Base-by-base conservation (phyloP, 1,139 yeast genomes). In the Yamadazyma friedrichii region DNA sequence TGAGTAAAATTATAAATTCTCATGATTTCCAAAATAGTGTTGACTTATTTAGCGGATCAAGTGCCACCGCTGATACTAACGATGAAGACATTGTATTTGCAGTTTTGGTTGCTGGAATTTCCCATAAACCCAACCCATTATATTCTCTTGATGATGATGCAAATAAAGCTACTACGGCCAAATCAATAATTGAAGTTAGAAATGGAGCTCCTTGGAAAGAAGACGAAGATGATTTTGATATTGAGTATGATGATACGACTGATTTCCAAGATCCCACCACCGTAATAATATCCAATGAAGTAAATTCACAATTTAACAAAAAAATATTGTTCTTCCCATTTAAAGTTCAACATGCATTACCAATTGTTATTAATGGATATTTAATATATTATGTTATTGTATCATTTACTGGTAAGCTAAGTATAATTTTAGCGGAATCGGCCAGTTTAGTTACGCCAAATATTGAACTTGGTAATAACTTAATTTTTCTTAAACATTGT, bases 331-430 rank as follows among this genome's bases (percentile, higher is more conserved):
- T 61, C 44, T 71, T 65, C 43, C 77, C 77, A 1, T 70, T 48
- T 49, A 62, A 64, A 41, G 65, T 73, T 15, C 78, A 72, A 44
- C 76, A 72, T 44, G 66, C 65, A 1, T 43, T 65, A 6, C 74
- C 74, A 4, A 49, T 70, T 6, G 48, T 65, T 6, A 42, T 64
- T 10, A 60, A 64, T 20, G 53, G 52, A 2, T 47, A 43, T 6
- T 54, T 71, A 25, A 52, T 52, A 15, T 74, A 62, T 44, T 72
- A 76, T 70, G 76, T 70, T n/a, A 61, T 91, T 28, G 80, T 84
- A 3, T 80, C 95, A 0, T 88, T 93, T 17, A 76, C 80, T 36
- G 88, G 89, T 1, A 74, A 80, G 4, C 48, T 80, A 3, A 87
- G 85, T 55, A 76, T 95, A 66, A 76, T 94, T 0, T 75, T 82